Conservation (phyloP, 179 eudicot species). For the Beta macrorhiza region DNA sequence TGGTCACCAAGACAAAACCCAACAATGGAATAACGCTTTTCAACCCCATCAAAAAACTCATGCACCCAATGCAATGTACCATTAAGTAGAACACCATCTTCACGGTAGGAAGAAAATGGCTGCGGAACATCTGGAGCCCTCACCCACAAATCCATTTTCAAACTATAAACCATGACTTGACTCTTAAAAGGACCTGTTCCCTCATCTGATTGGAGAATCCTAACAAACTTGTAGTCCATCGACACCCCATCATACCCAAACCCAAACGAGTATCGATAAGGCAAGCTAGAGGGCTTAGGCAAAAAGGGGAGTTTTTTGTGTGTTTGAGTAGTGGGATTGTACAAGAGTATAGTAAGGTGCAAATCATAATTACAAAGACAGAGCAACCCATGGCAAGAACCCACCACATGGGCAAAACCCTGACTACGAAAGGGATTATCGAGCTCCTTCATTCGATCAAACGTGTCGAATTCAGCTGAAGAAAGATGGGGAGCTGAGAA, state of each 20-base stretch:
- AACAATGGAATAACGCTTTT: constrained; percentile 16
- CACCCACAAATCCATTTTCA: constrained; percentile 29
- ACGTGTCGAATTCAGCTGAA: constrained; percentile 32
- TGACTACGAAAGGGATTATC: constrained; percentile 28
- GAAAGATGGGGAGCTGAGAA: constrained; percentile 27
- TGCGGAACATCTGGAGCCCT: constrained; percentile 24
- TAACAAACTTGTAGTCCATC: constrained; percentile 33
- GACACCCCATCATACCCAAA: constrained; percentile 34
- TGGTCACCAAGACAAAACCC: constrained; percentile 28
- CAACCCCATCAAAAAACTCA: constrained; percentile 14
- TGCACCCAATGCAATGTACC: constrained; percentile 35
- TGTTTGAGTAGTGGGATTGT: constrained; percentile 34
- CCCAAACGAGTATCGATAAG: constrained; percentile 30
- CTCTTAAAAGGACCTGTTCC: constrained; percentile 22
- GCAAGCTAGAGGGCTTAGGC: constrained; percentile 22
- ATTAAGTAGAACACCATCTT: constrained; percentile 27
- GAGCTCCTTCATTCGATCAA: constrained; percentile 24
- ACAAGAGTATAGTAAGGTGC: constrained; percentile 28
- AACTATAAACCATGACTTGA: constrained; percentile 38
- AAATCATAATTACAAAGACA: constrained; percentile 25
- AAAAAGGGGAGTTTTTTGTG: constrained; percentile 32
- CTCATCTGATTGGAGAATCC: constrained; percentile 28
- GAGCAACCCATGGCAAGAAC: constrained; percentile 36
- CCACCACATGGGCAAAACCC: constrained; percentile 32
- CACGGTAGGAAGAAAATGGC: constrained; percentile 21